Percentiles rank a stretch among this genome's conserved stretches.
These are phyloP conservation scores for Oryza coarctata DNA, from an alignment of 176 grass and related monocot species.

Conservation along the genomic window DNA sequence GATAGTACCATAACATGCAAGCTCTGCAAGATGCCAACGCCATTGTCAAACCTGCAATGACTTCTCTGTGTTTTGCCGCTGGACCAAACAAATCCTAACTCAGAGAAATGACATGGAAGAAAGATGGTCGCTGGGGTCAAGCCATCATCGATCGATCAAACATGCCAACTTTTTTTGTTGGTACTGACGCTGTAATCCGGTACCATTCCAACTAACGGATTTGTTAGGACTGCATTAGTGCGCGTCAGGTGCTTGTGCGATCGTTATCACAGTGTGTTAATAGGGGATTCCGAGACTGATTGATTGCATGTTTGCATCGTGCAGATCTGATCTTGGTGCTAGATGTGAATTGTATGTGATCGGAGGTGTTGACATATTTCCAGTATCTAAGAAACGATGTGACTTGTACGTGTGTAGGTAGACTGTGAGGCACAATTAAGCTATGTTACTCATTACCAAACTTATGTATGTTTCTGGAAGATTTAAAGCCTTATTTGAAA, in stretches of 20 bases:
- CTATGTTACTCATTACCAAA: too few species aligned
- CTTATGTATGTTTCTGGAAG: too few species aligned
- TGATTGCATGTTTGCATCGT: background rate
- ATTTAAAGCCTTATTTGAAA: too few species aligned
- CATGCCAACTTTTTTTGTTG: background rate
- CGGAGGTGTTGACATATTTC: background rate
- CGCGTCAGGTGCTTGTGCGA: background rate
- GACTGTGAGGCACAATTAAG: background rate
- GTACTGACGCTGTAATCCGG: background rate
- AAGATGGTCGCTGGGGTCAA: background rate
- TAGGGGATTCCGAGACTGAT: background rate
- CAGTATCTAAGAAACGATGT: background rate
- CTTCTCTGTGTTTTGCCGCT: slow-evolving; percentile 3
- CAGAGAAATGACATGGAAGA: background rate
- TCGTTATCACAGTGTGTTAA: background rate
- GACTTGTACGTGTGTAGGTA: background rate
- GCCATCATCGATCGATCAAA: background rate
- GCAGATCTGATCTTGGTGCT: background rate
- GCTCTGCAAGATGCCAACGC: background rate
- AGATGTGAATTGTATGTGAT: background rate
- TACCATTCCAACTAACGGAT: background rate
- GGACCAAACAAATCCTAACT: slow-evolving; percentile 14
- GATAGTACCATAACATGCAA: background rate
- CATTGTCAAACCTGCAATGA: background rate
- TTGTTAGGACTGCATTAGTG: background rate